Base-by-base conservation (phyloP, 2,329 filamentous ascomycete genomes). In the Penicillium sp. region DNA sequence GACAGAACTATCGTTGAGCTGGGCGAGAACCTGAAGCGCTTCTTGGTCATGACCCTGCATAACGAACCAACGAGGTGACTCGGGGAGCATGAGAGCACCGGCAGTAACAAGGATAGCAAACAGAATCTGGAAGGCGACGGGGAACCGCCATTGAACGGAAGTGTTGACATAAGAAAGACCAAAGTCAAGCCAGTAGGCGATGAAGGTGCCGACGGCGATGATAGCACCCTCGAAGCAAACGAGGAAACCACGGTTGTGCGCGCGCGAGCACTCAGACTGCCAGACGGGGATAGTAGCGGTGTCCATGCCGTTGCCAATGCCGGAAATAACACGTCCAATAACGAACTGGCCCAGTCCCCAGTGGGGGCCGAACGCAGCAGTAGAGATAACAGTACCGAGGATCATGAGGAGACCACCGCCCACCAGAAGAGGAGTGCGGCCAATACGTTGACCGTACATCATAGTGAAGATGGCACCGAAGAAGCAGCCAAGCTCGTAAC, bases 61-160 rank as follows among this genome's bases (percentile, higher is more conserved):
- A 11, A 84, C 76, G 21, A 85, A 72, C 79, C 81, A 84, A 39
- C 81, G 74, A 8, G 82, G 82, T 0, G 79, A 82, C 56, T 84
- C 82, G 9, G 82, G 82, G 1, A 83, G 70, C 16, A 65, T 34
- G 0, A 67, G 5, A 29, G 60, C 65, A 40, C 69, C 69, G 9
- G 27, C 2, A 16, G 49, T 55, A n/a, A 69, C 65, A 4, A 66
- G 21, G 2, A 69, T 11, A 5, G 63, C 79, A 36, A 80, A 74
- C 50, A 80, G 40, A n/a, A 79, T 68, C 60, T 81, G 78, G 59
- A 81, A 75, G 2, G 76, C 78, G 3, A 82, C 64, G 31, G 79
- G 72, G 60, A 81, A 76, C 31, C 79, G 68, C 78, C 79, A 80
- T 50, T 75, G 63, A 21, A 68, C 67, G 1, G 64, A 62, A 56